A percentile compares a stretch with the other conserved stretches of the same genome.
phyloP scores from a whole-genome alignment of 2,329 filamentous ascomycete species.

The Nemania sp. region DNA sequence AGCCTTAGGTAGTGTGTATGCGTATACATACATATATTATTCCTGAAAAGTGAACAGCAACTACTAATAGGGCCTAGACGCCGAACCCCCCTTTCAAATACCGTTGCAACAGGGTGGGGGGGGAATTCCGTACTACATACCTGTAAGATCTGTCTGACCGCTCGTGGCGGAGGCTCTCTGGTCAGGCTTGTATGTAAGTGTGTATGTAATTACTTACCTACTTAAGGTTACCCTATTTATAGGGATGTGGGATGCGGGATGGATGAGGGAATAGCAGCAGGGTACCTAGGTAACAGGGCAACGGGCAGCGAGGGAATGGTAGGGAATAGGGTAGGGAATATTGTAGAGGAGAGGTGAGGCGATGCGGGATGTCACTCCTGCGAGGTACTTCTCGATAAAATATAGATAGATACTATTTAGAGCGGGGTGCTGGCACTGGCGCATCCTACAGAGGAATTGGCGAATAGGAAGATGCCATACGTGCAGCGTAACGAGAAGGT shows the following conservation, averaged over 20 bases:
- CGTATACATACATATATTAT: not conserved
- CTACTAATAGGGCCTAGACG: constrained; percentile 28
- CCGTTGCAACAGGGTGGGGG: constrained; percentile 9
- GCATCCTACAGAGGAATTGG: constrained; percentile 24
- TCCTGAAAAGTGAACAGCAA: constrained; percentile 4
- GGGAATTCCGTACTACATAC: not conserved
- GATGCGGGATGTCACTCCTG: not conserved
- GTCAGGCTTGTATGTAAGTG: no score
- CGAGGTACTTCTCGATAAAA: not conserved
- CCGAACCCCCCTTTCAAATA: constrained; percentile 16
- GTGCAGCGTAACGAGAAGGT: constrained; percentile 16
- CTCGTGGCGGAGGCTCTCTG: not conserved
- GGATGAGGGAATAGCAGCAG: not conserved
- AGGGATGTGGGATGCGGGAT: not conserved
- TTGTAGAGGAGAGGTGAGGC: not conserved
- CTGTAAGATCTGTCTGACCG: constrained; percentile 1
- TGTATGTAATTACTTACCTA: not conserved
- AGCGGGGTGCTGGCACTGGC: constrained; percentile 19
- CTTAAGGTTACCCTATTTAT: no score
- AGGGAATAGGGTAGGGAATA: not conserved
- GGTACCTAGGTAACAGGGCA: not conserved
- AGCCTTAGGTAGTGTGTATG: constrained; percentile 7
- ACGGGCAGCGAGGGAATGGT: not conserved
- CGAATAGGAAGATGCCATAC: constrained; percentile 18
- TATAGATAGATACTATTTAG: not conserved